Base-by-base conservation (phyloP, 208 protist genomes). In the Leishmania aethiopica region DNA sequence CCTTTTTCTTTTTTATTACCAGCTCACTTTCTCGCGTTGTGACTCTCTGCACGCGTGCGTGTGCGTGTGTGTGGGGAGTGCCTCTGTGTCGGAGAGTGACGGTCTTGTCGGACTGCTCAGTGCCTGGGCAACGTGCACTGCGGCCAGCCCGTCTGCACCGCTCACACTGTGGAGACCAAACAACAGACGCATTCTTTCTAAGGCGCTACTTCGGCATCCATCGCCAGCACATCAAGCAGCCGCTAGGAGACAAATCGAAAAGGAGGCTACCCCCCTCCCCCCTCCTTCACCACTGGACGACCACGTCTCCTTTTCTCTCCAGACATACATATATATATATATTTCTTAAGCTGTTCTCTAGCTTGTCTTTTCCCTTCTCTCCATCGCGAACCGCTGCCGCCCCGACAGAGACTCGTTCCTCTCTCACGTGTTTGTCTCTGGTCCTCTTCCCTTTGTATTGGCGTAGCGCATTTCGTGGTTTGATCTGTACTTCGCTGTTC, bases 391-490 rank as follows among this genome's bases (percentile, higher is more conserved):
- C 15, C 32, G 69, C n/a, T 55, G 13, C 6, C 25, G 11, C 11
- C 11, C 51, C 45, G 19, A 53, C 25, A 55, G 69, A 13, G 40
- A 45, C 8, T 37, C 28, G 0, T 42, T 59, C 47, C 28, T 72
- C 53, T 66, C 22, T 76, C 75, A 60, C n/a, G 32, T 59, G n/a
- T 59, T 40, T 75, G 10, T 55, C 28, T 80, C n/a, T 60, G 32
- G 80, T 47, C 42, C 59, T 80, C 17, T 66, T 80, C 42, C 62
- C 49, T 75, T 53, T 64, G 42, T 79, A 51, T 35, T 57, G 4
- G 40, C n/a, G 2, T 53, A 22, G 28, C 45, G 22, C 11, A 7
- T 35, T 11, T 74, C 10, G 11, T 74, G 11, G 69, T 7, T 35
- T 40, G 32, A 40, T 49, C 19, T n/a, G 40, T 72, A 42, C 17